Base-by-base conservation (phyloP, 345 rosid species). In the Laguncularia racemosa region DNA sequence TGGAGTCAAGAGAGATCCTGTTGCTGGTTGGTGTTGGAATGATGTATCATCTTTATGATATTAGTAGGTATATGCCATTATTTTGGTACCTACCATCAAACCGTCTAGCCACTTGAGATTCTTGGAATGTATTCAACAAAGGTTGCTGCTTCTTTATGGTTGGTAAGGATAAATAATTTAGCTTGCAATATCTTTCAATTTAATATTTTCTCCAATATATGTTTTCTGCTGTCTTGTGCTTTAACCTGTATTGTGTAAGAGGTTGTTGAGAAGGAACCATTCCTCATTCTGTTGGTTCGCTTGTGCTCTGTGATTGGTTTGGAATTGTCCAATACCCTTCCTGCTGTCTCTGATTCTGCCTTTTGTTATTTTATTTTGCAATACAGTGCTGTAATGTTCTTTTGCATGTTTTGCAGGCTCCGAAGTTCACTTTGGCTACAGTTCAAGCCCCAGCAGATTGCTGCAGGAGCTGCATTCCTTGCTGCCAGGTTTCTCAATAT, bases 351-450 rank as follows among this genome's bases (percentile, higher is more conserved):
- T 48, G 46, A 56, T 55, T 65, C 13, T 20, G 16, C 9, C 12
- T 33, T 38, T 16, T 50, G 53, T 16, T 43, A 23, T 52, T 23
- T 23, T 59, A 47, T 26, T 50, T 53, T 44, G 20, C 2, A 14
- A 40, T 17, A 40, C 55, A 11, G 8, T 20, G 45, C 48, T 13
- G 59, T 53, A 44, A 50, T 40, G 20, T 28, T 13, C 26, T 16
- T 10, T 55, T 14, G 56, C 72, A 46, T 65, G 44, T 71, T 67
- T 70, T 83, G 69, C 48, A 86, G 95, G 84, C 90, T 86, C 28
- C 78, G 90, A 63, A 84, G 84, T 73, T 84, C 95, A n/a, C 62
- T 84, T 51, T 86, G 95, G 95, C 88, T 86, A 63, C 95, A 81
- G 67, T 86, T 84, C 71, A 79, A 82, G 60, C 90, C 95, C 47